These are phyloP conservation scores for Tulasnella sp. DNA, from an alignment of 768 basidiomycete species.

Conservation along the genomic window DNA sequence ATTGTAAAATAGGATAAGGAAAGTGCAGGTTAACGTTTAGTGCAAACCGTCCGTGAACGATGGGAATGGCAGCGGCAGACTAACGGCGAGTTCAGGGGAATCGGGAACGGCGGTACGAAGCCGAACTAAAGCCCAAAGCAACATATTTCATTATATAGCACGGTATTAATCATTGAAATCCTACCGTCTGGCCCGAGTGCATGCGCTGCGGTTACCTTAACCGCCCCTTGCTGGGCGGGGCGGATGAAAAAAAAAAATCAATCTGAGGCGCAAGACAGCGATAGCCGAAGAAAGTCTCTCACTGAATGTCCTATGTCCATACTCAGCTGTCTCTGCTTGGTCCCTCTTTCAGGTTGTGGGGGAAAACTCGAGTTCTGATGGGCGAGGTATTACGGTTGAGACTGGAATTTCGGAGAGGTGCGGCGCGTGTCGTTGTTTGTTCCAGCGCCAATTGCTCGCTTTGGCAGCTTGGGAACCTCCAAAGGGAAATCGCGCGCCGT, in stretches of 20 bases:
- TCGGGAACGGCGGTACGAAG: too few species aligned
- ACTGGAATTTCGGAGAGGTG: background rate
- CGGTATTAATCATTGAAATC: too few species aligned
- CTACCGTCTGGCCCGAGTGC: too few species aligned
- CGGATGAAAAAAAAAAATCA: background rate
- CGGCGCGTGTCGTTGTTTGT: background rate
- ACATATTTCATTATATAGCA: too few species aligned
- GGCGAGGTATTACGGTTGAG: background rate
- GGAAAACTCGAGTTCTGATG: background rate
- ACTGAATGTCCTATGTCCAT: background rate
- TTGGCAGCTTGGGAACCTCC: background rate
- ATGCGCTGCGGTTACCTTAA: too few species aligned
- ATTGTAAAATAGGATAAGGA: too few species aligned
- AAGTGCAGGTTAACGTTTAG: too few species aligned
- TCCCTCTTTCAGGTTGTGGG: background rate
- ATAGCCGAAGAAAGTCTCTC: background rate
- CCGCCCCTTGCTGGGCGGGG: too few species aligned
- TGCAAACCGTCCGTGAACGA: too few species aligned
- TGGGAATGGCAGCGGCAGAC: too few species aligned
- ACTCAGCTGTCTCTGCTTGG: background rate
- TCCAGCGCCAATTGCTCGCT: background rate
- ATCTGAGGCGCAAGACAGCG: background rate
- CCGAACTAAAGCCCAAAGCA: too few species aligned
- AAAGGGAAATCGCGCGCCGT: background rate
- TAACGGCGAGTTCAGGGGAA: too few species aligned